These are phyloP conservation scores for Singerocomus inundabilis DNA, from an alignment of 1,284 basidiomycete species.

Conservation along the genomic window DNA sequence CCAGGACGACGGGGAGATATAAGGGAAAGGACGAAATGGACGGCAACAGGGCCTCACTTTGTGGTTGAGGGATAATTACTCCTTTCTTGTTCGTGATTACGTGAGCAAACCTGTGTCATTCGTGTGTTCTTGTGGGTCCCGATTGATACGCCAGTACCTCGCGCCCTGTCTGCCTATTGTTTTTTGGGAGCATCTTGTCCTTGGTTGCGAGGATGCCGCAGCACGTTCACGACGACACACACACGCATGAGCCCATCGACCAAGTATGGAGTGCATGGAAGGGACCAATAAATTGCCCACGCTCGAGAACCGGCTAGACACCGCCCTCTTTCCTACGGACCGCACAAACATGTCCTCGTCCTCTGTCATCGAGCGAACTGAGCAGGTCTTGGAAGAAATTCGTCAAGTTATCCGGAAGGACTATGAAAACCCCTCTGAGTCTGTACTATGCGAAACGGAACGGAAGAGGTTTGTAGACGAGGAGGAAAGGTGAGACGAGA, in stretches of 20 bases:
- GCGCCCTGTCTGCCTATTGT: constrained; percentile 11
- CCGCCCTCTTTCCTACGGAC: background rate
- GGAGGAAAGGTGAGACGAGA: constrained; percentile 6
- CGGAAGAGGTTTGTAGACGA: constrained; percentile 4
- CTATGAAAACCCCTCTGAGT: background rate
- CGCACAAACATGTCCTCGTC: constrained; percentile 13
- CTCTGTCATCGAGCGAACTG: background rate
- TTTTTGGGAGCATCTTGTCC: constrained; percentile 12
- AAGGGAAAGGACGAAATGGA: no score
- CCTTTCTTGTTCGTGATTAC: no score
- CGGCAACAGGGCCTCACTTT: no score
- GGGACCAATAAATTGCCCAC: constrained; percentile 18
- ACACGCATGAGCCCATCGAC: background rate
- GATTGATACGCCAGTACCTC: constrained; percentile 1
- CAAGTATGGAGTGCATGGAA: constrained; percentile 2
- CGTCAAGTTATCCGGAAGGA: constrained; percentile 5
- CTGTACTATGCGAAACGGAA: constrained; percentile 11
- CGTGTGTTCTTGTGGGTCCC: constrained; percentile 23
- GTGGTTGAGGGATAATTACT: no score
- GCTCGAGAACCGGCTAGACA: background rate
- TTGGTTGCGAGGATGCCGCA: constrained; percentile 19
- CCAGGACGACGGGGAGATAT: no score
- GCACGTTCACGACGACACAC: background rate
- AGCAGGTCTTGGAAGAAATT: constrained; percentile 10
- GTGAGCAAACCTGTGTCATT: background rate